phyloP scores from a whole-genome alignment of 148 eudicot genomes.

The Amaranthus palmeri region DNA sequence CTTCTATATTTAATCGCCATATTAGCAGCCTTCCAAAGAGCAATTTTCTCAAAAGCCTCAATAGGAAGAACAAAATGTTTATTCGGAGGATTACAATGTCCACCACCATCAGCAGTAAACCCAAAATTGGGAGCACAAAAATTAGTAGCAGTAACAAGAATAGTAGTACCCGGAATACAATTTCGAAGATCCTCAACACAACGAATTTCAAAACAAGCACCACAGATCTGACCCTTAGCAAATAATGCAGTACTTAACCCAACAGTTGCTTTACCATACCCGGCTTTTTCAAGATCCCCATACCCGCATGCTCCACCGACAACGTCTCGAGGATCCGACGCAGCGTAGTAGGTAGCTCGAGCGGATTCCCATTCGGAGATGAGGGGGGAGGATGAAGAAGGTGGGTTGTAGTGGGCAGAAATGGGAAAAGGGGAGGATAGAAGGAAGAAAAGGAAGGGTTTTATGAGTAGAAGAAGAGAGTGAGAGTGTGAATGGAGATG shows the following conservation, averaged over 20 bases:
- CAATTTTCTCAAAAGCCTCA: slow-evolving; percentile 94
- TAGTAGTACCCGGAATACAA: slow-evolving; percentile 85
- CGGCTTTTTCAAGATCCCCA: slow-evolving; percentile 57
- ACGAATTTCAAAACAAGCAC: slow-evolving; percentile 76
- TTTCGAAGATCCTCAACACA: slow-evolving; percentile 81
- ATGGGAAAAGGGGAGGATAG: slow-evolving; percentile 25
- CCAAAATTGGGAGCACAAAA: slow-evolving; percentile 85
- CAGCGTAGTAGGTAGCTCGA: slow-evolving; percentile 85
- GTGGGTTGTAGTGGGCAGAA: slow-evolving; percentile 23
- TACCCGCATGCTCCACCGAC: slow-evolving; percentile 93
- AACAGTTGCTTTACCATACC: slow-evolving; percentile 81
- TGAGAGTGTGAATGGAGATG: slow-evolving; percentile 6
- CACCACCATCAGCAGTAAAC: slow-evolving; percentile 60
- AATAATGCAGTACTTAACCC: slow-evolving; percentile 64
- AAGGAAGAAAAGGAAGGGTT: neutral
- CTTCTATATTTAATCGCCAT: slow-evolving; percentile 86
- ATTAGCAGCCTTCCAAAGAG: slow-evolving; percentile 89
- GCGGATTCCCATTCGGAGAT: slow-evolving; percentile 60
- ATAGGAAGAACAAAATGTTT: slow-evolving; percentile 84
- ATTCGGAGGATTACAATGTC: slow-evolving; percentile 72
- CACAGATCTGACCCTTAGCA: slow-evolving; percentile 81
- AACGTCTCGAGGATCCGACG: slow-evolving; percentile 61
- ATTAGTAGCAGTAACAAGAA: slow-evolving; percentile 77
- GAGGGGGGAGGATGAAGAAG: slow-evolving; percentile 23
- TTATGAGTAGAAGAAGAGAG: slow-evolving; percentile 9